Conservation (phyloP, 2,329 filamentous ascomycete species). For the Alternaria panax region DNA sequence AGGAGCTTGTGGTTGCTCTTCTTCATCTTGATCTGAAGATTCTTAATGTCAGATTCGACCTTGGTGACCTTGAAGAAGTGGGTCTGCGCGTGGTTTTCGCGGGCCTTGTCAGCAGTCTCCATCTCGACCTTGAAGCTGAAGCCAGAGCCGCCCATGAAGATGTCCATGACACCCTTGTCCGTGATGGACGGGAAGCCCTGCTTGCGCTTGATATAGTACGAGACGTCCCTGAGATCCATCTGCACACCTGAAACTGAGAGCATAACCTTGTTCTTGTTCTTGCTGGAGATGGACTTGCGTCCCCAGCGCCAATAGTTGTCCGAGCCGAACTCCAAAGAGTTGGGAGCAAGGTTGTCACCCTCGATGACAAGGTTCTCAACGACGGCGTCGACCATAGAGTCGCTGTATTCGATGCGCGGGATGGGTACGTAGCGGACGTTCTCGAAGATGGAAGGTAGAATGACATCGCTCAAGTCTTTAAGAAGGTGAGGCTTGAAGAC, state of each 20-base stretch:
- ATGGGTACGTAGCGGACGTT: slow-evolving; percentile 89
- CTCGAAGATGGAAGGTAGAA: slow-evolving; percentile 83
- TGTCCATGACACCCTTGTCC: slow-evolving; percentile 87
- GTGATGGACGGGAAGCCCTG: slow-evolving; percentile 87
- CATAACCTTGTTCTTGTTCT: slow-evolving; percentile 83
- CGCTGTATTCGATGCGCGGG: slow-evolving; percentile 91
- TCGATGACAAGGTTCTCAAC: slow-evolving; percentile 96
- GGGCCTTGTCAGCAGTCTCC: slow-evolving; percentile 73
- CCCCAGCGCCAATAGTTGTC: slow-evolving; percentile 97
- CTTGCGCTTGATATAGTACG: slow-evolving; percentile 95
- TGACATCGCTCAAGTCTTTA: slow-evolving; percentile 86
- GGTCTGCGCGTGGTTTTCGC: slow-evolving; percentile 64
- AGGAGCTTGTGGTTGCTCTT: slow-evolving; percentile 94
- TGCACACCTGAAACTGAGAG: slow-evolving; percentile 88
- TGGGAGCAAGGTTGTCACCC: slow-evolving; percentile 95
- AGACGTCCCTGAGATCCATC: slow-evolving; percentile 80
- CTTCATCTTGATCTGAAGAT: slow-evolving; percentile 88
- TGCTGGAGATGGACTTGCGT: slow-evolving; percentile 83
- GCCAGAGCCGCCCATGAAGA: slow-evolving; percentile 85
- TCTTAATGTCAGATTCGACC: slow-evolving; percentile 80
- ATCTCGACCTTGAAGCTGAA: slow-evolving; percentile 92
- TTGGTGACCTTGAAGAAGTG: slow-evolving; percentile 96
- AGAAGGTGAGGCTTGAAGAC: slow-evolving; percentile 91
- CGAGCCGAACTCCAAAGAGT: slow-evolving; percentile 83
- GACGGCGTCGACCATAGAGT: slow-evolving; percentile 82